Evolutionary conservation across 2,329 filamentous ascomycete genomes (phyloP).

Genomic region (Neofusicoccum ribis): DNA sequence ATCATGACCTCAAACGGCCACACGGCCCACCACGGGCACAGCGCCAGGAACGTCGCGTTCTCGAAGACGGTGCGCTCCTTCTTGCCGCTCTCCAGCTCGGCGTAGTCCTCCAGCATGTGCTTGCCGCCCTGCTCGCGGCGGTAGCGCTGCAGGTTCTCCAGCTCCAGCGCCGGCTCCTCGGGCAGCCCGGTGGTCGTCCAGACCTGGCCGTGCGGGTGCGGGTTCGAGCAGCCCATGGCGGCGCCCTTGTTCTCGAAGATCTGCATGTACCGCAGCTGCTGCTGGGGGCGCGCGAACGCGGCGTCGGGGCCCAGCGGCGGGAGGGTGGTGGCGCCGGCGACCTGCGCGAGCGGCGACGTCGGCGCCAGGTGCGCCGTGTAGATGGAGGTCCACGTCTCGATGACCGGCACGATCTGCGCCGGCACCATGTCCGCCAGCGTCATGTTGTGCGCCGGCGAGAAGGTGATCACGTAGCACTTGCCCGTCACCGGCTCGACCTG

Average conservation of each 20-base stretch:
- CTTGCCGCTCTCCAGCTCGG: conserved; percentile 76
- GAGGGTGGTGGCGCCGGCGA: conserved; percentile 48
- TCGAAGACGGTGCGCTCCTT: conserved; percentile 84
- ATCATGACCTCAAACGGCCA: conserved; percentile 98
- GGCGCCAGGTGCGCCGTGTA: conserved; percentile 80
- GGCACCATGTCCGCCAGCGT: conserved; percentile 88
- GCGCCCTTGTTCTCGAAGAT: conserved; percentile 99
- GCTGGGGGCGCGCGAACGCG: conserved; percentile 55
- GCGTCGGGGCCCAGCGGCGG: conserved; percentile 46
- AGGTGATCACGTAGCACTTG: conserved; percentile 95
- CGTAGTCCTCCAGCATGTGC: conserved; percentile 85
- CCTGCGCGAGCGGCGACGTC: conserved; percentile 61
- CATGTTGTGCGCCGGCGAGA: conserved; percentile 84
- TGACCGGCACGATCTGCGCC: conserved; percentile 74
- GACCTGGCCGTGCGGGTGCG: conserved; percentile 93
- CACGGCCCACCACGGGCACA: conserved; percentile 96
- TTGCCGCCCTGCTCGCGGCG: conserved; percentile 68
- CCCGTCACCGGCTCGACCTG: conserved; percentile 84
- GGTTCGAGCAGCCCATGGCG: conserved; percentile 98
- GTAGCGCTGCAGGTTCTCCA: conserved; percentile 78
- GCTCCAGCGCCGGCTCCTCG: conserved; percentile 81
- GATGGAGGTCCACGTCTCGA: conserved; percentile 88
- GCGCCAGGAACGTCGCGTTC: conserved; percentile 79
- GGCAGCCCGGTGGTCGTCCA: conserved; percentile 93
- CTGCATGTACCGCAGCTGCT: conserved; percentile 95